Evolutionary conservation across 257 asterid species (phyloP).

Genomic region (Capsicum rhomboideum): DNA sequence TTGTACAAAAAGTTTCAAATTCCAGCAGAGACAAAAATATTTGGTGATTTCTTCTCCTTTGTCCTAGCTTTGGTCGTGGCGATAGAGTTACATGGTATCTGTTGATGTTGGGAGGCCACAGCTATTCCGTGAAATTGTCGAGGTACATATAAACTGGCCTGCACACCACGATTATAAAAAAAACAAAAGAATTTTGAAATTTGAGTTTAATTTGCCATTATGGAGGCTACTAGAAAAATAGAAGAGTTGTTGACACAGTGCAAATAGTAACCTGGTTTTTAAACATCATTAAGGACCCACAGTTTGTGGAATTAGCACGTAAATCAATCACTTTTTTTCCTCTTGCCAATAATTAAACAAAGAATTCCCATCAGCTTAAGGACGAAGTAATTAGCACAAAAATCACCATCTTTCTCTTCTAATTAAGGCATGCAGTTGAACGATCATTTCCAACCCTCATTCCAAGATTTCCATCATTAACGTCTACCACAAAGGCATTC

Average conservation of each 20-base stretch:
- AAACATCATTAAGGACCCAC: slow-evolving; percentile 17
- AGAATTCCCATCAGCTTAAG: slow-evolving; percentile 14
- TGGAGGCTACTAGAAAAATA: not conserved
- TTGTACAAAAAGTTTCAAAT: too few species aligned
- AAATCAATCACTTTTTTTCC: slow-evolving; percentile 18
- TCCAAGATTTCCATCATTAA: not conserved
- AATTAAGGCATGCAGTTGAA: slow-evolving; percentile 15
- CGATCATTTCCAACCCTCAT: slow-evolving; percentile 14
- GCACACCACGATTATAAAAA: too few species aligned
- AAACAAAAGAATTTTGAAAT: not conserved
- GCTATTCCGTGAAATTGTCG: too few species aligned
- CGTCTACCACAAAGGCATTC: not conserved
- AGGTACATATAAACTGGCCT: too few species aligned
- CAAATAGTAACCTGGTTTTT: slow-evolving; percentile 8
- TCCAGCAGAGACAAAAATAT: too few species aligned
- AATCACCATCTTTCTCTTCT: not conserved
- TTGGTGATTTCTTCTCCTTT: too few species aligned
- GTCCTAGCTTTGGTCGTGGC: too few species aligned
- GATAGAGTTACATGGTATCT: too few species aligned
- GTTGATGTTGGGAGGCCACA: too few species aligned
- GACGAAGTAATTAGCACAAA: not conserved
- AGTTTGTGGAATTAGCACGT: slow-evolving; percentile 5
- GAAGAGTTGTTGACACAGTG: slow-evolving; percentile 11
- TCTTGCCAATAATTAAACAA: slow-evolving; percentile 1
- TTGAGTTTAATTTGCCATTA: not conserved